phyloP scores from a whole-genome alignment of 2,329 filamentous ascomycete genomes.

The Monilinia fructigena region DNA sequence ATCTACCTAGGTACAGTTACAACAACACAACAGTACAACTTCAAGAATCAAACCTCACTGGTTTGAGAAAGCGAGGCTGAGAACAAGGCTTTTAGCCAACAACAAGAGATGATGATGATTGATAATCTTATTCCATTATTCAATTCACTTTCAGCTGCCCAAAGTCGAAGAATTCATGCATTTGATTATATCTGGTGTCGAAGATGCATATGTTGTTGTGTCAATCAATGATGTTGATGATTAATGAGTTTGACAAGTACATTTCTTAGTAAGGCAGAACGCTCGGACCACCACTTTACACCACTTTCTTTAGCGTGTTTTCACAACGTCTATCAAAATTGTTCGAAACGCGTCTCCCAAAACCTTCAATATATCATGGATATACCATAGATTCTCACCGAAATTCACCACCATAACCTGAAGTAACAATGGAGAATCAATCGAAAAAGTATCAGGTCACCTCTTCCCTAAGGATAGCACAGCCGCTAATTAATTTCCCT shows the following conservation, averaged over 20 bases:
- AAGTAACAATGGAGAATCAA: constrained; percentile 14
- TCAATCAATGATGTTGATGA: neutral
- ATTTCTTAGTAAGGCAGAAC: too few species aligned
- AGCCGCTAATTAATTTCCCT: constrained; percentile 4
- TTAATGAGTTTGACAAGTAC: neutral
- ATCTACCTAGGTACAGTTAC: neutral
- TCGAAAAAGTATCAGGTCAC: constrained; percentile 14
- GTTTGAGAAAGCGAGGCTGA: neutral
- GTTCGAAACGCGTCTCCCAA: constrained; percentile 6
- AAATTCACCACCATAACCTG: neutral
- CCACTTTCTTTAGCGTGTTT: neutral
- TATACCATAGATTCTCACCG: neutral
- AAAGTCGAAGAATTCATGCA: neutral
- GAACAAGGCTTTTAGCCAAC: neutral
- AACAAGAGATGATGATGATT: neutral
- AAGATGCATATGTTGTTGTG: neutral
- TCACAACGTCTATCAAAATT: constrained; percentile 13
- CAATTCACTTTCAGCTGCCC: neutral
- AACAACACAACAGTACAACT: too few species aligned
- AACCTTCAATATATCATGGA: constrained; percentile 11
- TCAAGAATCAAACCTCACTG: neutral
- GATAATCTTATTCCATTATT: neutral
- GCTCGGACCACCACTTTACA: constrained; percentile 15
- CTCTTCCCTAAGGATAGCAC: neutral
- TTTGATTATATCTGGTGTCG: neutral